A percentile compares a stretch with the other conserved stretches of the same genome.
Evolutionary conservation across 2,329 filamentous ascomycete genomes (phyloP).

Genomic region (Ophiobolus disseminans): DNA sequence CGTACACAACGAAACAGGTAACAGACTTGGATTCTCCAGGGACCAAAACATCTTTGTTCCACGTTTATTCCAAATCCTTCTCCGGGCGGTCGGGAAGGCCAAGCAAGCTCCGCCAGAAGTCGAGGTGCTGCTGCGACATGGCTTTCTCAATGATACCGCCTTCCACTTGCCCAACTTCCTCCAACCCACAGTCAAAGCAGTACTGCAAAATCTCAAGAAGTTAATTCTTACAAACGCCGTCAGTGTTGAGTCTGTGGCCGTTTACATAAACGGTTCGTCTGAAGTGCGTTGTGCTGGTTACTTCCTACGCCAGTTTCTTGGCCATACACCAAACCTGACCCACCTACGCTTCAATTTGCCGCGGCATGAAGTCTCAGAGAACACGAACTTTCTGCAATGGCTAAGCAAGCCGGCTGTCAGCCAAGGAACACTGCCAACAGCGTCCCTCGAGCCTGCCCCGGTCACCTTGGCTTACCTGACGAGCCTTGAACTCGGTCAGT

Average conservation of each 20-base stretch:
- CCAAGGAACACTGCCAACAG: neutral
- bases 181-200: slow-evolving; percentile 46
- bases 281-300: slow-evolving; percentile 13
- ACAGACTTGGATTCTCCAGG: slow-evolving; percentile 17
- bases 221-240: slow-evolving; percentile 53
- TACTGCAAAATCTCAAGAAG: slow-evolving; percentile 57
- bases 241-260: slow-evolving; percentile 10
- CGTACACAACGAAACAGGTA: slow-evolving; percentile 46
- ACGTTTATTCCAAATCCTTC: slow-evolving; percentile 24
- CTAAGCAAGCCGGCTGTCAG: slow-evolving; percentile 37
- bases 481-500: slow-evolving; percentile 33
- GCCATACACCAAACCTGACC: slow-evolving; percentile 52
- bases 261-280: slow-evolving; percentile 15
- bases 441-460: slow-evolving; percentile 13
- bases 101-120: slow-evolving; percentile 51
- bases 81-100: slow-evolving; percentile 38
- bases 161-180: slow-evolving; percentile 57
- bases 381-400: slow-evolving; percentile 44
- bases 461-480: slow-evolving; percentile 22
- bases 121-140: slow-evolving; percentile 55
- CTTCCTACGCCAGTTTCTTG: slow-evolving; percentile 50
- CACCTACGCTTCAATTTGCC: slow-evolving; percentile 63
- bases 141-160: slow-evolving; percentile 49
- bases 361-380: slow-evolving; percentile 19
- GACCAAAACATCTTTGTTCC: neutral